Evolutionary conservation across 257 asterid species (phyloP).

Genomic region (Pogostemon cablin): DNA sequence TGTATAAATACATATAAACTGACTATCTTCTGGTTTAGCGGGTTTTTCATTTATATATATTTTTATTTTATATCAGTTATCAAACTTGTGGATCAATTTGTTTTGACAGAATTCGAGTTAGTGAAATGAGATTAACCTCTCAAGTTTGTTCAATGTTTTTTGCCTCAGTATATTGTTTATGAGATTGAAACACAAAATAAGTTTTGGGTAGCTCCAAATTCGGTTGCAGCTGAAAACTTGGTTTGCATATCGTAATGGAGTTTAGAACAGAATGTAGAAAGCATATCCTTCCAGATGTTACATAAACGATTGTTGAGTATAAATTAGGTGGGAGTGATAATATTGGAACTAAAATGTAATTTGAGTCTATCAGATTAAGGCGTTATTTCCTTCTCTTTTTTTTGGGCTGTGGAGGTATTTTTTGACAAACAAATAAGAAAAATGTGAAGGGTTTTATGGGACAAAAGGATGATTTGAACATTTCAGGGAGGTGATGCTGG

Average conservation of each 20-base stretch:
- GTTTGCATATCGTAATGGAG: background rate
- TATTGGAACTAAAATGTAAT: no score
- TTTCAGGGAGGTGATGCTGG: conserved; percentile 94
- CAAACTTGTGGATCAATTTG: background rate
- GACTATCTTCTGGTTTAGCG: conserved; percentile 21
- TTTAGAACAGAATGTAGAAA: conserved; percentile 2
- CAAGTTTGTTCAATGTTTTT: background rate
- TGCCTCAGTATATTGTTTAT: conserved; percentile 16
- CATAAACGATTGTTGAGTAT: no score
- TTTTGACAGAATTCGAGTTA: background rate
- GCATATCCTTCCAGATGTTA: background rate
- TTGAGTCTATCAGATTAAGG: background rate
- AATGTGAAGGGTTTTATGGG: background rate
- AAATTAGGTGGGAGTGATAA: no score
- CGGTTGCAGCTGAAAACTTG: conserved; percentile 11
- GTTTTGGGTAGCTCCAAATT: conserved; percentile 3
- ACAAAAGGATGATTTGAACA: conserved; percentile 13
- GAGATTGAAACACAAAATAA: background rate
- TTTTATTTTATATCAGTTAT: background rate
- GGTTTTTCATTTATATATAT: background rate
- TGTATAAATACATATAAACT: background rate
- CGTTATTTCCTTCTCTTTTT: background rate
- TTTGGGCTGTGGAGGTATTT: background rate
- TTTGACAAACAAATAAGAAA: background rate
- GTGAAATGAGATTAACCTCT: background rate